Percentiles rank a stretch among this genome's conserved stretches.
These are phyloP conservation scores for Hygrophorus russula DNA, from an alignment of 768 basidiomycete species.

Conservation along the genomic window DNA sequence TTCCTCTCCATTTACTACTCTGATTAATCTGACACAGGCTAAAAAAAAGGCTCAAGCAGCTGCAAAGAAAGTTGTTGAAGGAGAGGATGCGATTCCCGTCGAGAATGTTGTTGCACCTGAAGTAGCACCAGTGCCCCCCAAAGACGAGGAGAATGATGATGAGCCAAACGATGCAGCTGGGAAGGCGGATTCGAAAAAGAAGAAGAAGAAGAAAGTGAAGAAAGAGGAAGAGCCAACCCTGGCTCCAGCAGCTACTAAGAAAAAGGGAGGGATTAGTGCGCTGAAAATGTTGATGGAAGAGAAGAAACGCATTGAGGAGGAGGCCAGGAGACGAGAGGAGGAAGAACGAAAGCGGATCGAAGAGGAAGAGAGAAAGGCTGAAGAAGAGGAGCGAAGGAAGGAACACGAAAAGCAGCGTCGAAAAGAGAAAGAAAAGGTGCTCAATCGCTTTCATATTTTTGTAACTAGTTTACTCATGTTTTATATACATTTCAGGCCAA, in stretches of 20 bases:
- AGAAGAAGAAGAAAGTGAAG: conserved; percentile 81
- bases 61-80: conserved; percentile 54
- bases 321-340: conserved; percentile 56
- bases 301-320: conserved; percentile 82
- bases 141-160: conserved; percentile 56
- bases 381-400: conserved; percentile 64
- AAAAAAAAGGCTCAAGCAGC: conserved; percentile 93
- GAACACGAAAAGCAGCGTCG: conserved; percentile 76
- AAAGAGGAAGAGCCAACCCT: conserved; percentile 38
- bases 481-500: conserved; percentile 49
- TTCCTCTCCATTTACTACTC: neutral
- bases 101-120: conserved; percentile 15
- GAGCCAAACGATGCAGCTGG: conserved; percentile 47
- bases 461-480: conserved; percentile 1
- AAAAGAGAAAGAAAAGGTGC: conserved; percentile 86
- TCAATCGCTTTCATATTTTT: conserved; percentile 3
- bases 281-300: conserved; percentile 89
- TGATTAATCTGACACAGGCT: conserved; percentile 36
- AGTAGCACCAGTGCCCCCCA: conserved; percentile 21
- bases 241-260: conserved; percentile 40
- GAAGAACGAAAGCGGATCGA: conserved; percentile 76
- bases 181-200: conserved; percentile 57
- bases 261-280: conserved; percentile 73
- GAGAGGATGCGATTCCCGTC: conserved; percentile 16
- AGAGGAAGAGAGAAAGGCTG: conserved; percentile 74